Base-by-base conservation (phyloP, 176 grass and related monocot species). In the Lolium perenne region DNA sequence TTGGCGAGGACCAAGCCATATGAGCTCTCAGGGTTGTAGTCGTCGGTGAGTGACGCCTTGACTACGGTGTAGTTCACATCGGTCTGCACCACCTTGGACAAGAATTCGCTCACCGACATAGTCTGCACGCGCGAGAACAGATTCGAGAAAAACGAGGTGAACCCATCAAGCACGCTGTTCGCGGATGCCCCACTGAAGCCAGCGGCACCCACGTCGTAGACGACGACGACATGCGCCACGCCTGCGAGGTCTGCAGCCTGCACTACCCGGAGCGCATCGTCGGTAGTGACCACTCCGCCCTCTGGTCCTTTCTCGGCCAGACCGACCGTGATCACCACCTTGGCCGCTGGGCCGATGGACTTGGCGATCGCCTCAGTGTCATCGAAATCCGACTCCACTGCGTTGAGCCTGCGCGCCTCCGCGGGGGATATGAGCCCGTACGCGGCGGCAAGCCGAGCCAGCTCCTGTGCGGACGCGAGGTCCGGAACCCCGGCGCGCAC, bases 251-350 rank as follows among this genome's bases (percentile, higher is more conserved):
- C 85, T 3, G 96, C 96, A 5, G 93, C 96, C 80, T 91, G 92
- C 70, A 98, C 91, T 16, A 98, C 88, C 64, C 87, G 93, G 43
- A 98, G 93, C 43, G 96, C 96, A 57, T 98, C 96, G 5, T 94
- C 86, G 2, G 92, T 91, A 79, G 88, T 97, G 79, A 97, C 87
- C 48, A 70, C 84, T 10, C 77, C 90, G 18, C 83, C 88, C 5
- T 91, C 77, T 4, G 90, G 84, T 2, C 88, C 91, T 20, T 94
- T 94, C 91, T 98, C 96, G 38, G 63, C 57, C 0, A 79, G 71
- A 35, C 92, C 78, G n/a, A 95, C 76, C 40, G 93, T 98, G 74
- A 98, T 87, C 69, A 98, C 96, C 74, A 98, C 93, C 86, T 95
- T 98, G 23, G 90, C 71, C 7, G 96, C 96, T 13, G 96, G 84